Evolutionary conservation across 2,329 filamentous ascomycete genomes (phyloP), one percentile per base, ranked within the genome.

Genomic region (Pestalotiopsis sp.): DNA sequence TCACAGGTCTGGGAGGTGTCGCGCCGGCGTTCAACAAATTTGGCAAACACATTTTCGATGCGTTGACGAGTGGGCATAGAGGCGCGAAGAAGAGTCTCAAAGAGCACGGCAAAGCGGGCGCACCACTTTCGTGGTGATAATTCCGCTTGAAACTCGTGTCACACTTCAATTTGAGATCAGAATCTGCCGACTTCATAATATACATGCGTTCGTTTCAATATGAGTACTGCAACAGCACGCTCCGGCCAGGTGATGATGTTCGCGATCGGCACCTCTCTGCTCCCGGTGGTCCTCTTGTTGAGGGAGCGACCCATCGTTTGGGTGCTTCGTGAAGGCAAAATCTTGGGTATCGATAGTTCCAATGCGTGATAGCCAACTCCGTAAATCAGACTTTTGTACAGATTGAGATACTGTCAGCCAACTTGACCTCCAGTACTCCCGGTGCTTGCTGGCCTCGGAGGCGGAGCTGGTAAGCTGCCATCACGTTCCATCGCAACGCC

Each of bases 401-500:
- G 26, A 11, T 20, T 40, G 26, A 11, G 9, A 7, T 11, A 10
- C 38, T 20, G 30, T 65, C 22, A 76, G 35, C 72, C 71, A 2
- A 71, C 67, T 35, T 73, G 73, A 2, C 72, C 73, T 3, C 80
- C 81, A 9, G 80, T 81, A 70, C 79, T 82, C 59, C 78, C 79
- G 11, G 79, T 79, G 66, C 79, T 81, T 11, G 76, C 75, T 22
- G 81, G 81, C 66, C 82, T 73, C 1, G 81, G 77, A 38, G 81
- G 82, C 30, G 77, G 78, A n/a, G 76, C 71, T 4, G 78, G 79
- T 70, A 77, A 71, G 52, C 66, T 69, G 35, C 70, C 67, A 55
- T 79, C 79, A 64, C 81, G 78, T 71, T 82, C 80, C 81, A 83
- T 83, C 20, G 81, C 75, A 26, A 82, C 78, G 26, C 81, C 79